These are phyloP conservation scores for Rhynchospora pubera DNA, from an alignment of 176 grass and related monocot genomes.

Conservation along the genomic window DNA sequence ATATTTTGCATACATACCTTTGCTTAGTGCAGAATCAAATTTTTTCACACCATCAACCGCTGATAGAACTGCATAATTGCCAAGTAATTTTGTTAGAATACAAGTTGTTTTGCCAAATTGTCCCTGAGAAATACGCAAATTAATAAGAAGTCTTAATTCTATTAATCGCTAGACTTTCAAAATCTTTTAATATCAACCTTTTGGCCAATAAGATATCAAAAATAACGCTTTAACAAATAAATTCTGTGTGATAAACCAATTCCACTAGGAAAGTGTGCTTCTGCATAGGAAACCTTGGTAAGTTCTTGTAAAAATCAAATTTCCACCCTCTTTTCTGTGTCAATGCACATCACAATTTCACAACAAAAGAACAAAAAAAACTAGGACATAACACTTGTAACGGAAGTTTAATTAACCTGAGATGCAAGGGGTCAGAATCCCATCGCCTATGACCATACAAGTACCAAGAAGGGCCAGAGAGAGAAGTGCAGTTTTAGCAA, in stretches of 20 bases:
- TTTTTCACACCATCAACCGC: slow-evolving; percentile 65
- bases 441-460: slow-evolving; percentile 38
- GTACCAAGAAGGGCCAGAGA: slow-evolving; percentile 33
- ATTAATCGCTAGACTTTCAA: neutral
- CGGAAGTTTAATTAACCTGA: slow-evolving; percentile 18
- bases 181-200: neutral
- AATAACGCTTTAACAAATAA: neutral
- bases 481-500: slow-evolving; percentile 25
- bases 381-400: neutral
- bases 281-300: neutral
- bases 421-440: slow-evolving; percentile 37
- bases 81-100: neutral
- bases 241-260: neutral
- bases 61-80: slow-evolving; percentile 19
- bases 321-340: neutral
- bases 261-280: neutral
- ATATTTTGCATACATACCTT: slow-evolving; percentile 29
- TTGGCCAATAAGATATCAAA: neutral
- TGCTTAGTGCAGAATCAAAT: slow-evolving; percentile 51
- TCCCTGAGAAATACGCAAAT: neutral
- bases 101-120: neutral
- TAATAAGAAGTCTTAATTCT: neutral
- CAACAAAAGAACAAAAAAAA: neutral
- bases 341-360: neutral
- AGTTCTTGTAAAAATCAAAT: neutral